Evolutionary conservation across 768 basidiomycete species (phyloP).

Genomic region (Hirschioporus abietinus): DNA sequence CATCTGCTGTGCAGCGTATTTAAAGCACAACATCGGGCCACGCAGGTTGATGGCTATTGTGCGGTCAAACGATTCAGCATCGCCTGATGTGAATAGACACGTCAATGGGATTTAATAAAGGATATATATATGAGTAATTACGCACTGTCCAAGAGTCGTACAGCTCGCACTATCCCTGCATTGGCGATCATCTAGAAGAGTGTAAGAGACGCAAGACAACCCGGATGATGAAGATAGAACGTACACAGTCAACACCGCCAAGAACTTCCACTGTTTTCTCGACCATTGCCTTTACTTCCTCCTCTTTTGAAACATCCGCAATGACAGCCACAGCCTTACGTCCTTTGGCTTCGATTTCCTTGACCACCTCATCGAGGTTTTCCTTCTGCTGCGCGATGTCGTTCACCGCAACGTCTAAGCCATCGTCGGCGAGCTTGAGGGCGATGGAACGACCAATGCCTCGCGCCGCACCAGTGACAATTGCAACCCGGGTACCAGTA

Average conservation of each 20-base stretch:
- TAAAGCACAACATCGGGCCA: slow-evolving; percentile 34
- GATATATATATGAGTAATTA: slow-evolving; percentile 6
- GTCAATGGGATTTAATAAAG: too few relatives aligned
- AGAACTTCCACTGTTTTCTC: slow-evolving; percentile 23
- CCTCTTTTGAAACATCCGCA: slow-evolving; percentile 38
- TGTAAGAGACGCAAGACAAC: slow-evolving; percentile 11
- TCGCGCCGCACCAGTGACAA: slow-evolving; percentile 22
- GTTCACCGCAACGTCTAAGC: slow-evolving; percentile 5
- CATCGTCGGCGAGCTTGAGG: slow-evolving; percentile 21
- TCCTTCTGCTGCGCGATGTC: not conserved
- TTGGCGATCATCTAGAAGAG: slow-evolving; percentile 27
- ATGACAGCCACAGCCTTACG: slow-evolving; percentile 20
- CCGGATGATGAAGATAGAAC: not conserved
- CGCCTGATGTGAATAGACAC: not conserved
- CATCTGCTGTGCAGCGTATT: slow-evolving; percentile 34
- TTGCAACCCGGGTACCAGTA: slow-evolving; percentile 15
- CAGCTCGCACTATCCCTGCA: slow-evolving; percentile 24
- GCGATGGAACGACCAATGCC: slow-evolving; percentile 25
- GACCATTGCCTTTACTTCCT: slow-evolving; percentile 37
- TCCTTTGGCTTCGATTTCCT: slow-evolving; percentile 18
- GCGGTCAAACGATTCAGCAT: slow-evolving; percentile 25
- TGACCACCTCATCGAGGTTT: slow-evolving; percentile 11
- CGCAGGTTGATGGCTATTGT: slow-evolving; percentile 28
- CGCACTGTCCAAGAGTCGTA: slow-evolving; percentile 24
- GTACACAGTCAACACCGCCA: slow-evolving; percentile 38